Conservation (phyloP, 345 rosid species). For the Eutrema yunnanense region DNA sequence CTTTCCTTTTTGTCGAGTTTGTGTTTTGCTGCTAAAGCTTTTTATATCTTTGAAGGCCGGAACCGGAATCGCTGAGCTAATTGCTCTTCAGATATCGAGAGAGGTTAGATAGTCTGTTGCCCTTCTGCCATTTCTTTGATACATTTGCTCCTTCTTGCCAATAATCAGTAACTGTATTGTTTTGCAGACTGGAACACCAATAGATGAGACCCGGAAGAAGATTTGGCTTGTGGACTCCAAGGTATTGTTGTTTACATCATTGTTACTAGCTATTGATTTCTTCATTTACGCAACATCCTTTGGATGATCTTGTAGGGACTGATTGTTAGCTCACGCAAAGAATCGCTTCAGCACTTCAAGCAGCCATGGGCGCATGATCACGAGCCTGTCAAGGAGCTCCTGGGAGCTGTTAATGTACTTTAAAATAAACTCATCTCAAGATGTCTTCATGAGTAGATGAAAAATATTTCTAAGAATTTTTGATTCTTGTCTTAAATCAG, state of each 20-base stretch:
- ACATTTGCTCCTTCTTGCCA: not conserved
- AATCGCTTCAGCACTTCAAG: constrained; percentile 90
- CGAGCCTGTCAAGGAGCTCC: constrained; percentile 60
- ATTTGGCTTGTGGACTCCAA: constrained; percentile 98
- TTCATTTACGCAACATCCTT: not conserved
- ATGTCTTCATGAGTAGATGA: not conserved
- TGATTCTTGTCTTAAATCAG: constrained; percentile 28
- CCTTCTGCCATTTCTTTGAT: not conserved
- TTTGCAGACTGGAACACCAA: constrained; percentile 47
- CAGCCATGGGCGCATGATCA: constrained; percentile 94
- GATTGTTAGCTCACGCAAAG: constrained; percentile 63
- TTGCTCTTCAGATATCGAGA: constrained; percentile 82
- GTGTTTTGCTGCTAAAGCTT: not conserved
- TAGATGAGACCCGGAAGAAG: constrained; percentile 78
- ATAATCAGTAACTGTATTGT: constrained; percentile 3
- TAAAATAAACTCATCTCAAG: constrained; percentile 10
- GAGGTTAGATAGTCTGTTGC: constrained; percentile 29
- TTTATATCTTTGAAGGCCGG: constrained; percentile 59
- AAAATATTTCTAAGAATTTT: not conserved
- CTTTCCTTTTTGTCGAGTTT: not conserved
- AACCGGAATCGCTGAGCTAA: constrained; percentile 95
- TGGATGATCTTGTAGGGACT: constrained; percentile 52
- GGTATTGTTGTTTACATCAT: constrained; percentile 39
- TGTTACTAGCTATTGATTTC: not conserved
- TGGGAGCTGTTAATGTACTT: constrained; percentile 77